phyloP scores from a whole-genome alignment of 176 grass and related monocot species.

The Phyllostachys edulis region DNA sequence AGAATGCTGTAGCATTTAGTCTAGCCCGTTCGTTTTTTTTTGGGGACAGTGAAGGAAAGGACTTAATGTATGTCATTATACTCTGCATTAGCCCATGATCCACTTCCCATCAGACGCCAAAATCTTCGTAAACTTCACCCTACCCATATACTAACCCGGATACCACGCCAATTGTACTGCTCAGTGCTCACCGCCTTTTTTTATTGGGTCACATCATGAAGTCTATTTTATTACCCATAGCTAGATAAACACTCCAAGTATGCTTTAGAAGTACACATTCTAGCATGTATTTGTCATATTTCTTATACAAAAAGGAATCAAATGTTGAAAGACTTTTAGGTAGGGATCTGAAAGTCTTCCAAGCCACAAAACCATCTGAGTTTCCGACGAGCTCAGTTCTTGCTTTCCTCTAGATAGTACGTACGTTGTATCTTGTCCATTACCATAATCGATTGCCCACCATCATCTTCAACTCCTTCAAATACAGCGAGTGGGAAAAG shows the following conservation, averaged over 20 bases:
- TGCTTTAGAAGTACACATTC: neutral
- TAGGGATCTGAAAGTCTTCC: neutral
- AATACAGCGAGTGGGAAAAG: neutral
- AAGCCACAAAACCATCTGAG: neutral
- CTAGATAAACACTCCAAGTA: neutral
- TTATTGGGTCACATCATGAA: neutral
- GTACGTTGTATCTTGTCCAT: neutral
- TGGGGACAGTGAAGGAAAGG: no score
- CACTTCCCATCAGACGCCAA: neutral
- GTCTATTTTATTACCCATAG: neutral
- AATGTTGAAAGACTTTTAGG: neutral
- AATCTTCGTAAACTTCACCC: neutral
- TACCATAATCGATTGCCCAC: neutral
- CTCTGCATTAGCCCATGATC: no score
- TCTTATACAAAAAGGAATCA: neutral
- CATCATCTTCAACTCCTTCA: constrained; percentile 17
- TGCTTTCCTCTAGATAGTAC: neutral
- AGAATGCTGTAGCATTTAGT: no score
- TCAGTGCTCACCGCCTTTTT: neutral
- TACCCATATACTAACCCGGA: neutral
- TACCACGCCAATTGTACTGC: neutral
- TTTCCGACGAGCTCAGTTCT: neutral
- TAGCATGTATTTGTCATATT: neutral
- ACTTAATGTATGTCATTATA: no score
- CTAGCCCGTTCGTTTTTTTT: no score